Conservation (phyloP, 345 rosid genomes). For the Salix purpurea region DNA sequence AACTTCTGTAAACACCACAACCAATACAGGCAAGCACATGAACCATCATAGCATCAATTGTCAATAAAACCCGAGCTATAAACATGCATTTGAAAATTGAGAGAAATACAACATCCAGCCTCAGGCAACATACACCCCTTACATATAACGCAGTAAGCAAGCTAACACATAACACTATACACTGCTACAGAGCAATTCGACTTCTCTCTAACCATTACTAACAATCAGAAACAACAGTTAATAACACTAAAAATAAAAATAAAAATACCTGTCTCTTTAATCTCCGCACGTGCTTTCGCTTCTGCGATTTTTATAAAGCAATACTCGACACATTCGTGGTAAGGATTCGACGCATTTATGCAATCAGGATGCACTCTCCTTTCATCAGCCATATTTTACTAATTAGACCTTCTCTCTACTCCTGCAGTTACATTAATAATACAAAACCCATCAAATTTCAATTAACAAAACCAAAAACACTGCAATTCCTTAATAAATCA, state of each 20-base stretch:
- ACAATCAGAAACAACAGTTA: neutral
- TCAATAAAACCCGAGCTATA: too few species aligned
- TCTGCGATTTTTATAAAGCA: conserved; percentile 75
- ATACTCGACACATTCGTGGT: conserved; percentile 73
- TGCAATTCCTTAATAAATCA: too few species aligned
- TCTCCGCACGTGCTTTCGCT: conserved; percentile 39
- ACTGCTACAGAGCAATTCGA: too few species aligned
- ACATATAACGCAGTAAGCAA: too few species aligned
- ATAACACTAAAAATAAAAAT: neutral
- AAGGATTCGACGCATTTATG: conserved; percentile 69
- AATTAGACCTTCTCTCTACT: neutral
- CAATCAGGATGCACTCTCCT: conserved; percentile 61
- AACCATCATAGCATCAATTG: neutral
- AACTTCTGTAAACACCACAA: conserved; percentile 26
- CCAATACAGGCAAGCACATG: neutral
- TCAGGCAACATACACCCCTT: too few species aligned
- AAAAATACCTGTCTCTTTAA: conserved; percentile 37
- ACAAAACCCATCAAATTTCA: neutral
- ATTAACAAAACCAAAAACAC: too few species aligned
- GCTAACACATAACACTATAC: too few species aligned
- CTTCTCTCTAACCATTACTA: too few species aligned
- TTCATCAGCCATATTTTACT: conserved; percentile 19
- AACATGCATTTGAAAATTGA: too few species aligned
- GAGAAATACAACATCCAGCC: too few species aligned
- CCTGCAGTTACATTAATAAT: neutral